phyloP scores from a whole-genome alignment of 1,139 yeast species.

The Yamadazyma taylorii region DNA sequence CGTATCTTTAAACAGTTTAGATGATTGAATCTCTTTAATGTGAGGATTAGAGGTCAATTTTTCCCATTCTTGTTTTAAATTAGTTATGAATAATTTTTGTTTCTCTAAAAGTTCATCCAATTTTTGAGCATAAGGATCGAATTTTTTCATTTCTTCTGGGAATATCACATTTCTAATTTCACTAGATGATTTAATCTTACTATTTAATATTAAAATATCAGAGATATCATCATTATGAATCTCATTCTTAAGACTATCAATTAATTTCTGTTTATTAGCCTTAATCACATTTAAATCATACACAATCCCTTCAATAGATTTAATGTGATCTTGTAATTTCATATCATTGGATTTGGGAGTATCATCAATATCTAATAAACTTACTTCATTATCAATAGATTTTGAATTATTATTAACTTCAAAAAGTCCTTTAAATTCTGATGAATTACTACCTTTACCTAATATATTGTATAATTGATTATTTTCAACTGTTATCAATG shows the following conservation, averaged over 20 bases:
- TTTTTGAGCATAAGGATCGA: conserved; percentile 65
- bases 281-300: conserved; percentile 47
- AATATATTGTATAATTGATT: conserved; percentile 27
- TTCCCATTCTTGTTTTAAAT: conserved; percentile 60
- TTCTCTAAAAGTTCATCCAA: conserved; percentile 66
- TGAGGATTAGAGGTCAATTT: conserved; percentile 48
- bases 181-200: conserved; percentile 52
- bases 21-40: conserved; percentile 37
- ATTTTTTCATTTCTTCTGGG: conserved; percentile 74
- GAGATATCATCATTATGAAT: conserved; percentile 88
- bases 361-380: conserved; percentile 54
- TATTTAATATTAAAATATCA: conserved; percentile 68
- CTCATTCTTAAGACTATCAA: conserved; percentile 64
- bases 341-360: conserved; percentile 38
- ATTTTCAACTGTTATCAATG: conserved; percentile 29
- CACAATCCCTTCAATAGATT: conserved; percentile 46
- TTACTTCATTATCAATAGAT: conserved; percentile 30
- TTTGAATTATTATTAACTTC: conserved; percentile 11
- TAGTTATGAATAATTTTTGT: conserved; percentile 57
- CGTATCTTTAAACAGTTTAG: conserved; percentile 31
- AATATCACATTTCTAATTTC: conserved; percentile 64
- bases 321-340: conserved; percentile 29
- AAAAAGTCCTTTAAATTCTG: conserved; percentile 34
- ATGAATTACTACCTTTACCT: conserved; percentile 34
- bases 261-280: conserved; percentile 59